Percentiles rank a stretch among this genome's conserved stretches.
phyloP scores from a whole-genome alignment of 1,284 basidiomycete genomes.

The Meira nashicola region DNA sequence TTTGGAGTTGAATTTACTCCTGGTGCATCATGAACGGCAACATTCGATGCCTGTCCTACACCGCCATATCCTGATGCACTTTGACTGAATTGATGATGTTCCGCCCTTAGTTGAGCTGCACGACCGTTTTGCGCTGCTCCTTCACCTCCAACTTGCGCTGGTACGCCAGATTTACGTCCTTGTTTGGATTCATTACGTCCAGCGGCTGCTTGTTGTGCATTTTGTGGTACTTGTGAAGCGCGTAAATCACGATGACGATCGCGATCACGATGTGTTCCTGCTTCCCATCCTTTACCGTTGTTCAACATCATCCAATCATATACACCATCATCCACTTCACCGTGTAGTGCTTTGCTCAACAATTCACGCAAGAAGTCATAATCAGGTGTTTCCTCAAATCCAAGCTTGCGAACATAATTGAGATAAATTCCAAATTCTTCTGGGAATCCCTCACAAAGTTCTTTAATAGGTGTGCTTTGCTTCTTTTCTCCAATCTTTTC shows the following conservation, averaged over 20 bases:
- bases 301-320: slow-evolving; percentile 89
- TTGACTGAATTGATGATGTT: slow-evolving; percentile 29
- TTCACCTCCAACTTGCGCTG: slow-evolving; percentile 3
- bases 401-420: slow-evolving; percentile 80
- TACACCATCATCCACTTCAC: slow-evolving; percentile 78
- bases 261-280: slow-evolving; percentile 57
- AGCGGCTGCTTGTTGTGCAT: slow-evolving; percentile 22
- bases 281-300: slow-evolving; percentile 91
- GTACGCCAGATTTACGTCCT: slow-evolving; percentile 39
- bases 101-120: slow-evolving; percentile 6
- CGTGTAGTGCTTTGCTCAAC: slow-evolving; percentile 84
- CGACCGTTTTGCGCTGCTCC: not conserved
- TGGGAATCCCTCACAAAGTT: slow-evolving; percentile 85
- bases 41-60: slow-evolving; percentile 38
- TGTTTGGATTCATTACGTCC: slow-evolving; percentile 38
- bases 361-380: slow-evolving; percentile 91
- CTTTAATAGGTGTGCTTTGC: slow-evolving; percentile 90
- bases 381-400: slow-evolving; percentile 90
- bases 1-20: slow-evolving; percentile 22
- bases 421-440: slow-evolving; percentile 84
- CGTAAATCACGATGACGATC: slow-evolving; percentile 36
- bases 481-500: slow-evolving; percentile 99
- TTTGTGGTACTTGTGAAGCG: slow-evolving; percentile 23
- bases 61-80: slow-evolving; percentile 33
- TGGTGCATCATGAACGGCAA: slow-evolving; percentile 44